Conservation (phyloP, 106 monocot species). For the Dendrobium officinale region DNA sequence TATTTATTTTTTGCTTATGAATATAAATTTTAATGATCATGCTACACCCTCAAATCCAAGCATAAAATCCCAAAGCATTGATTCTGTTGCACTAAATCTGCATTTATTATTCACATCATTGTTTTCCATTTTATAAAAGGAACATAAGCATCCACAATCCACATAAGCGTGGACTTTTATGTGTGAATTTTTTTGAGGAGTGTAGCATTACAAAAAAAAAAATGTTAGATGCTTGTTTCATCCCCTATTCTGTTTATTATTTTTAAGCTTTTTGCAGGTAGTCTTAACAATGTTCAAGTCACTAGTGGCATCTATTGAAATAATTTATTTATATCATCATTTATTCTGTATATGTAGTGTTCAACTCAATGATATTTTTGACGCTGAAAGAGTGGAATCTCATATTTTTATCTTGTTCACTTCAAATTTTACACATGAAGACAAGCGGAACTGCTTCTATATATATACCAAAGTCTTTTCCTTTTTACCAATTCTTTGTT, state of each 20-base stretch:
- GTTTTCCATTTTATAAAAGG: too few relatives aligned
- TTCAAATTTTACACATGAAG: constrained; percentile 10
- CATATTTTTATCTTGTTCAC: not conserved
- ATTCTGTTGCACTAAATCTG: too few relatives aligned
- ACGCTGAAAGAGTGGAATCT: not conserved
- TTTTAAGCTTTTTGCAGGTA: constrained; percentile 14
- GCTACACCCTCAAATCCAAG: too few relatives aligned
- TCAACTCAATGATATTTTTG: not conserved
- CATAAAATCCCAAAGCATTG: too few relatives aligned
- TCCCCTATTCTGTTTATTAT: not conserved
- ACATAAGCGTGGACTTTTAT: too few relatives aligned
- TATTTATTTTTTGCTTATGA: not conserved
- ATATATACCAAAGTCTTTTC: constrained; percentile 10
- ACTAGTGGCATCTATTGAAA: not conserved
- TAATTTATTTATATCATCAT: not conserved
- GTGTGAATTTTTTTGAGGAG: too few relatives aligned
- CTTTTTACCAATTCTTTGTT: constrained; percentile 39
- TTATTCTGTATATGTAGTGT: not conserved
- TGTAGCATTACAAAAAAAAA: too few relatives aligned
- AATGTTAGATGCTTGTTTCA: not conserved
- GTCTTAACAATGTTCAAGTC: not conserved
- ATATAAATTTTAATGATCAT: not conserved
- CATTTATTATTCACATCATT: too few relatives aligned
- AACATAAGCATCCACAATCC: too few relatives aligned
- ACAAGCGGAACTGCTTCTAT: constrained; percentile 24